Evolutionary conservation across 805 yeast species (phyloP).

Genomic region (Schizosaccharomyces lindneri): DNA sequence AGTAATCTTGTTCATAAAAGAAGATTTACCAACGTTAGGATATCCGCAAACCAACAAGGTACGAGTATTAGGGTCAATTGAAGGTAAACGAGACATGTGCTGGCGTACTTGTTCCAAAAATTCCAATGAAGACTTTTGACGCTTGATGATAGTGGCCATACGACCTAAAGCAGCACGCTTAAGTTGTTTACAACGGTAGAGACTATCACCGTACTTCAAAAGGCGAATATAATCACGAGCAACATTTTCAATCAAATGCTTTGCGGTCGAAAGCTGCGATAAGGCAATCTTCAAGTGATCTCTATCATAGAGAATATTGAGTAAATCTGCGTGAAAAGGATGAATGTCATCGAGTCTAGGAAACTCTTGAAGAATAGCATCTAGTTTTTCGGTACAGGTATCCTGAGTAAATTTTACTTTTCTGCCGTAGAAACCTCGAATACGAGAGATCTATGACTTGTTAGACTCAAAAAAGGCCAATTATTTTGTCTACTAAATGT

Average conservation of each 20-base stretch:
- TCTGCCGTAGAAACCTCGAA: slow-evolving; percentile 92
- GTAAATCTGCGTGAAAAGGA: slow-evolving; percentile 92
- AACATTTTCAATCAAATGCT: slow-evolving; percentile 82
- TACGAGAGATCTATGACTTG: slow-evolving; percentile 89
- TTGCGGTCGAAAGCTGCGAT: slow-evolving; percentile 85
- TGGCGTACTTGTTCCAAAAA: slow-evolving; percentile 97
- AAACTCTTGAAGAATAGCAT: slow-evolving; percentile 63
- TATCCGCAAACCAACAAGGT: slow-evolving; percentile 93
- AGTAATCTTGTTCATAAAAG: slow-evolving; percentile 76
- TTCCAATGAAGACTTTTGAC: slow-evolving; percentile 75
- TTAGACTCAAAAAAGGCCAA: slow-evolving; percentile 17
- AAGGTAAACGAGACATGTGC: slow-evolving; percentile 93
- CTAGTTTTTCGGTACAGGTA: slow-evolving; percentile 81
- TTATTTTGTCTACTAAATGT: neutral
- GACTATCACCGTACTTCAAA: slow-evolving; percentile 87
- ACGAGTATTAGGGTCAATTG: slow-evolving; percentile 96
- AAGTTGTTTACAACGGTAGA: slow-evolving; percentile 95
- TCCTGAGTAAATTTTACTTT: slow-evolving; percentile 87
- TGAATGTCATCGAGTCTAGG: slow-evolving; percentile 94
- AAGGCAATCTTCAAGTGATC: slow-evolving; percentile 92
- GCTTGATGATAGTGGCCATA: slow-evolving; percentile 95
- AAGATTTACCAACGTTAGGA: slow-evolving; percentile 97
- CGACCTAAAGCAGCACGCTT: slow-evolving; percentile 97
- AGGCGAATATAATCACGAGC: slow-evolving; percentile 85
- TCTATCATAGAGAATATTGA: slow-evolving; percentile 94